These are phyloP conservation scores for Zasmidium cellare DNA, from an alignment of 2,329 filamentous ascomycete species.

Conservation along the genomic window DNA sequence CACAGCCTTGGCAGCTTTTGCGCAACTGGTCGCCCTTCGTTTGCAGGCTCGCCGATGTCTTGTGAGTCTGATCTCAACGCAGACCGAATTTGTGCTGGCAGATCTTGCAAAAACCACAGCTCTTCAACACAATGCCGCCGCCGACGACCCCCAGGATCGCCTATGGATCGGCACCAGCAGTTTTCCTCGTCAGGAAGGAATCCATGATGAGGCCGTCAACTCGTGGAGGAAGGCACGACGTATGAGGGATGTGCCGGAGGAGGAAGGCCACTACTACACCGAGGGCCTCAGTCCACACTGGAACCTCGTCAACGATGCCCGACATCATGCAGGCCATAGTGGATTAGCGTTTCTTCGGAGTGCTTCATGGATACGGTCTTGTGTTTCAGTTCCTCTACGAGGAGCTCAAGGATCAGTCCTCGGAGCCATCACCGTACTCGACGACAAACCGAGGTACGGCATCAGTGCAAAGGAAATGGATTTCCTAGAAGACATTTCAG, in stretches of 20 bases:
- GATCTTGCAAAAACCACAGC: constrained; percentile 52
- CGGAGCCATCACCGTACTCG: constrained; percentile 60
- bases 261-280: constrained; percentile 23
- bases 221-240: constrained; percentile 26
- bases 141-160: constrained; percentile 30
- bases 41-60: constrained; percentile 51
- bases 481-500: constrained; percentile 59
- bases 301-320: constrained; percentile 27
- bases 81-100: constrained; percentile 53
- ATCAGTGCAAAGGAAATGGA: constrained; percentile 52
- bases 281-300: constrained; percentile 24
- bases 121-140: constrained; percentile 35
- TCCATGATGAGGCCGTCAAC: constrained; percentile 35
- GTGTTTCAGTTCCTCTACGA: no score
- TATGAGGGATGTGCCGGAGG: constrained; percentile 19
- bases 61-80: constrained; percentile 51
- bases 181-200: constrained; percentile 34
- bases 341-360: constrained; percentile 13
- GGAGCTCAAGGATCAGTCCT: constrained; percentile 52
- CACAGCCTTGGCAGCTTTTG: constrained; percentile 45
- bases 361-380: no score
- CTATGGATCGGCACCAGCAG: constrained; percentile 39
- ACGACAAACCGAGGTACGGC: constrained; percentile 56
- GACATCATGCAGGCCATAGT: constrained; percentile 5
- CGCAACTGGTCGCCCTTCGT: constrained; percentile 53